These are phyloP conservation scores for Termitomyces sp. DNA, from an alignment of 768 basidiomycete species.

Conservation along the genomic window DNA sequence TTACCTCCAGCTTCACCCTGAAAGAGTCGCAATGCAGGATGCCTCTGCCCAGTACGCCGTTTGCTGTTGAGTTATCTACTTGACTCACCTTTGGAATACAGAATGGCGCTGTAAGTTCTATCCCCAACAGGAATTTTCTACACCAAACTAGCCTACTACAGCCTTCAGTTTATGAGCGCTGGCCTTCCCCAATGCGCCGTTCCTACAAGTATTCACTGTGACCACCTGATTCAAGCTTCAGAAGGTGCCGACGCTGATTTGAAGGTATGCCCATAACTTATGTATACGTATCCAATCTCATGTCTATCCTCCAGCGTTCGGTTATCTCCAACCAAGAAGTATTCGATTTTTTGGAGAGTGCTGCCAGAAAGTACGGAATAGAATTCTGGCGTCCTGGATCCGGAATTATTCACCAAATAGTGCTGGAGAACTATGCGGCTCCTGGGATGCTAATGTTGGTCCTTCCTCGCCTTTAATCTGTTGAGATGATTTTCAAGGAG, in stretches of 20 bases:
- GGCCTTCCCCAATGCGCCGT: conserved; percentile 82
- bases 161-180: conserved; percentile 98
- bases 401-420: conserved; percentile 96
- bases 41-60: conserved; percentile 78
- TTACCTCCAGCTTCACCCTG: conserved; percentile 87
- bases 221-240: conserved; percentile 95
- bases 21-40: conserved; percentile 98
- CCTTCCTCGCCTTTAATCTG: background rate
- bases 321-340: conserved; percentile 92
- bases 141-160: conserved; percentile 20
- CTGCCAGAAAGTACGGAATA: conserved; percentile 87
- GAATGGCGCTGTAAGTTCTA: conserved; percentile 75
- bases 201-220: conserved; percentile 92
- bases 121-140: background rate
- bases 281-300: background rate
- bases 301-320: conserved; percentile 51
- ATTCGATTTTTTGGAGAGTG: conserved; percentile 94
- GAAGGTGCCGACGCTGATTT: conserved; percentile 86
- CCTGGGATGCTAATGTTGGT: conserved; percentile 88
- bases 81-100: conserved; percentile 23
- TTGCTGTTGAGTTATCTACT: background rate
- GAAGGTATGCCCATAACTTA: conserved; percentile 44
- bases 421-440: conserved; percentile 95
- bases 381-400: conserved; percentile 99
- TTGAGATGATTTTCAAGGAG: conserved; percentile 7